Evolutionary conservation across 257 asterid genomes (phyloP).

Genomic region (Leptodermis oblonga): DNA sequence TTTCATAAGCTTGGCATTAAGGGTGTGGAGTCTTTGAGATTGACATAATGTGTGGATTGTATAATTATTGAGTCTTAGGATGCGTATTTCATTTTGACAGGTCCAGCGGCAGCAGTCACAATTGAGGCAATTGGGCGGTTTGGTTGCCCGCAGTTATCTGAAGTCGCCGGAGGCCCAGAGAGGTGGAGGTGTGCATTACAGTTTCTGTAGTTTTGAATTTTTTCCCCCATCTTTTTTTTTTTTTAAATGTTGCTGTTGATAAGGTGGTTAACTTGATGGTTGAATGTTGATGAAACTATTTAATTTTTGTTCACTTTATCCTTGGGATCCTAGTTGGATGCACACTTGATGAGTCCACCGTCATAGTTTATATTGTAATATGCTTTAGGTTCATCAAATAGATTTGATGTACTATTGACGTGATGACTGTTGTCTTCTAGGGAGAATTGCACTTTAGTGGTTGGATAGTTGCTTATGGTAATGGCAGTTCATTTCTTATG

Average conservation of each 20-base stretch:
- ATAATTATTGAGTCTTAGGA: background rate
- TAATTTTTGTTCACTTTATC: background rate
- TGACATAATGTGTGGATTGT: background rate
- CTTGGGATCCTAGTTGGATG: background rate
- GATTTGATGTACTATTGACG: background rate
- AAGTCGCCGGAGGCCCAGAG: conserved; percentile 36
- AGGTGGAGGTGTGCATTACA: conserved; percentile 40
- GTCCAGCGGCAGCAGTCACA: conserved; percentile 55
- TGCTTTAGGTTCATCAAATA: background rate
- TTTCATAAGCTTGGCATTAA: background rate
- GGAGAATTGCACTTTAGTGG: background rate
- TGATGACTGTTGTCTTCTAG: background rate
- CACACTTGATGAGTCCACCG: background rate
- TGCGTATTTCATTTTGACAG: conserved; percentile 31
- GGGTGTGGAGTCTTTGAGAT: too few relatives aligned
- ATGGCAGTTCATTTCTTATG: background rate
- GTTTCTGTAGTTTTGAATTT: conserved; percentile 8
- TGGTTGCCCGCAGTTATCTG: conserved; percentile 38
- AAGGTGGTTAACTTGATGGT: background rate
- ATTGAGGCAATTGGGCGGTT: conserved; percentile 53
- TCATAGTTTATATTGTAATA: background rate
- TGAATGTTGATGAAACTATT: background rate
- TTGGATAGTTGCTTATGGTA: background rate
- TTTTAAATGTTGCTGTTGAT: background rate
- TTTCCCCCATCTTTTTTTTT: background rate